Evolutionary conservation across 2,329 filamentous ascomycete genomes (phyloP).

Genomic region (Iodosphaeria phyllophila): DNA sequence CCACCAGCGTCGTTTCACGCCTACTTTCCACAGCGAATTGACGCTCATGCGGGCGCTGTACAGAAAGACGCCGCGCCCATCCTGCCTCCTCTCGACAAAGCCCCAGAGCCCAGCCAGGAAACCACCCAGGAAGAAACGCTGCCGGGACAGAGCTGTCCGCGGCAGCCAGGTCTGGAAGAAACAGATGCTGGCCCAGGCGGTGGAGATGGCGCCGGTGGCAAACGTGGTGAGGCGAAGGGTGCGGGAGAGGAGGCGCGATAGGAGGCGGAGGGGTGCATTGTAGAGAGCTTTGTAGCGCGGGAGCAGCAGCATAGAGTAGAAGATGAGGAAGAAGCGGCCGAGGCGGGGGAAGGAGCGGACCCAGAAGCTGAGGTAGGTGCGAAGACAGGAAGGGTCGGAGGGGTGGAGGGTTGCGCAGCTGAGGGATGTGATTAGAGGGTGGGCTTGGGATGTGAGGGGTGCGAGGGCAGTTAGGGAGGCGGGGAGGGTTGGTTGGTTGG

Average conservation of each 20-base stretch:
- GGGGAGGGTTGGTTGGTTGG: constrained; percentile 47
- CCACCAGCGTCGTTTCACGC: constrained; percentile 83
- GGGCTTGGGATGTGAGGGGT: constrained; percentile 66
- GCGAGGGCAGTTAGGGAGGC: constrained; percentile 47
- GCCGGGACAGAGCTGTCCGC: constrained; percentile 53
- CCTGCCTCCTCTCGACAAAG: constrained; percentile 46
- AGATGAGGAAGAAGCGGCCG: constrained; percentile 56
- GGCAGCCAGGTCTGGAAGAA: constrained; percentile 71
- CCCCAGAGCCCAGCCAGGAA: constrained; percentile 76
- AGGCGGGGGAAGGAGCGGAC: constrained; percentile 65
- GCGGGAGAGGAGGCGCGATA: constrained; percentile 46
- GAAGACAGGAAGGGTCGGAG: constrained; percentile 68
- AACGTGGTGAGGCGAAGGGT: constrained; percentile 63
- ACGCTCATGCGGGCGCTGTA: constrained; percentile 64
- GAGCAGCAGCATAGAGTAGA: constrained; percentile 55
- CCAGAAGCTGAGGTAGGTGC: constrained; percentile 77
- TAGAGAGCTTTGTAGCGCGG: constrained; percentile 51
- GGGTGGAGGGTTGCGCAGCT: constrained; percentile 86
- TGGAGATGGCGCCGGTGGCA: constrained; percentile 66
- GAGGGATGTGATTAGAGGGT: constrained; percentile 68
- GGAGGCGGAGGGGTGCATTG: constrained; percentile 44
- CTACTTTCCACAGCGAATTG: constrained; percentile 79
- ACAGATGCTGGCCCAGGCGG: constrained; percentile 77
- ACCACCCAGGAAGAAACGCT: constrained; percentile 80
- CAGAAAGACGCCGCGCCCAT: constrained; percentile 50